A percentile compares a stretch with the other conserved stretches of the same genome.
phyloP scores from a whole-genome alignment of 306 rosid species.

The Sindora glabra region DNA sequence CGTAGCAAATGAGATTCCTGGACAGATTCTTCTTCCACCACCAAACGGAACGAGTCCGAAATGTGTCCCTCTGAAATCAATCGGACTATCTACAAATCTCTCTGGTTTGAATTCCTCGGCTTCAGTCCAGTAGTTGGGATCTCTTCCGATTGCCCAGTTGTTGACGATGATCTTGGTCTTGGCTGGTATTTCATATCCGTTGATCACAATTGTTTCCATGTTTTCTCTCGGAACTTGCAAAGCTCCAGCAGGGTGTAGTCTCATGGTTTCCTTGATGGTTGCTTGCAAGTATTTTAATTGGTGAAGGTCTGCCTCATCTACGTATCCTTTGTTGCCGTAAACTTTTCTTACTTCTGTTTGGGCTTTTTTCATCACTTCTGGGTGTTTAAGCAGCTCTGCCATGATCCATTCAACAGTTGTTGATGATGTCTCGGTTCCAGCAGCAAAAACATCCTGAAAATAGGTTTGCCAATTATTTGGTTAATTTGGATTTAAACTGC shows the following conservation, averaged over 20 bases:
- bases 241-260: background rate
- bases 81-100: no score
- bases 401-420: background rate
- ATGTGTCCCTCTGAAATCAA: no score
- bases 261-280: background rate
- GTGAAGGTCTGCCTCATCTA: background rate
- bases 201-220: background rate
- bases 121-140: no score
- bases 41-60: no score
- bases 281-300: background rate
- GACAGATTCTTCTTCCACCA: no score
- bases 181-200: no score
- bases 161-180: no score
- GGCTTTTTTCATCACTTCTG: background rate
- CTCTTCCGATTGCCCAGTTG: no score
- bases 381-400: background rate
- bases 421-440: constrained; percentile 2
- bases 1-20: no score
- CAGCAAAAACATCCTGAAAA: background rate
- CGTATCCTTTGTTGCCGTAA: background rate
- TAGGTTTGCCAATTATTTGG: background rate
- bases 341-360: background rate
- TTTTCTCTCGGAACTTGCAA: background rate
- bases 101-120: no score
- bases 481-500: no score